Evolutionary conservation across 2,329 filamentous ascomycete species (phyloP), one percentile per base, ranked within the genome.

Genomic region (Dactylellina cionopaga): DNA sequence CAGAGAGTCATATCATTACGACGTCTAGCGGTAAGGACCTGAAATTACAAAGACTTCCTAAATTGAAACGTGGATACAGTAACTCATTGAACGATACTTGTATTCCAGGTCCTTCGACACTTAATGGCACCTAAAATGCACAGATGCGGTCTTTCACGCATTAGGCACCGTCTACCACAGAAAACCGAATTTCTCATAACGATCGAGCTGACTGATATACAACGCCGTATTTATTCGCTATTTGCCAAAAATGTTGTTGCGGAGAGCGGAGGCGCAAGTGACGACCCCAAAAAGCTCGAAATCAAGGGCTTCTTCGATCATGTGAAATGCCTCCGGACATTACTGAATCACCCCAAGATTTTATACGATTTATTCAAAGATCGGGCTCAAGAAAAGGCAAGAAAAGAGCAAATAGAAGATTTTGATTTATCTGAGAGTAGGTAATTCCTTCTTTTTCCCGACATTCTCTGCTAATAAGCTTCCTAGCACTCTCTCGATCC

Each of bases 111-210:
- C 5, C 37, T 59, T 5, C 63, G 43, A 7, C 31, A 59, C 15
- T 24, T 58, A 0, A 87, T 96, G 15, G 85, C 85, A 0, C 90
- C 92, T 3, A 96, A 96, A 80, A 87, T 96, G 13, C 84, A 93
- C 77, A 87, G 93, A 27, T 87, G 86, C 6, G 92, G 90, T 54
- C 89, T 92, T 70, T 84, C 85, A 1, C 87, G 85, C 3, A 82
- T 96, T 39, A 85, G 85, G 73, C 82, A 87, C 10, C 87, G 88
- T 37, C 82, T 96, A 41, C 90, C 90, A 2, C 81, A 83, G 0
- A 96, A 96, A 79, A 85, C 85, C 5, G 93, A 97, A 78, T 96
- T 94, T 77, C 86, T 96, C 22, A 85, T 97, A 54, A 90, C 85
- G 2, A 83, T 96, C 5, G 86, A 89, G 7, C 82, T 95, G 7